phyloP scores from a whole-genome alignment of 2,329 filamentous ascomycete genomes.

The Alternaria longipes region DNA sequence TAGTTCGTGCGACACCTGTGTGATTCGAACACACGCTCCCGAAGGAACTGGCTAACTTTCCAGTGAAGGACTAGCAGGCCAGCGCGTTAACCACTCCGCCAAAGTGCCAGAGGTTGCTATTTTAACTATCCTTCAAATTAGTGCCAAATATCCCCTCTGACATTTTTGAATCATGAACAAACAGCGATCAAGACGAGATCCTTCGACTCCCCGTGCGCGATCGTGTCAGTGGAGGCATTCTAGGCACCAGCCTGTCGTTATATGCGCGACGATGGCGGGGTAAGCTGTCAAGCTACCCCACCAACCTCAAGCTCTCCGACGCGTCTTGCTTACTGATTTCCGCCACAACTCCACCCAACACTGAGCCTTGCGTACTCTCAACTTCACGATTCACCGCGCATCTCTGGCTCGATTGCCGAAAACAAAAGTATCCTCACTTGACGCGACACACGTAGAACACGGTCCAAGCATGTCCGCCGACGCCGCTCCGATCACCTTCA shows the following conservation, averaged over 20 bases:
- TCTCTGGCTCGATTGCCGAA: neutral
- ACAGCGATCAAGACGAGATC: neutral
- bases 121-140: accelerated
- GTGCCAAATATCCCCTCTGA: too few relatives aligned
- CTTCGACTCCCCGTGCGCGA: neutral
- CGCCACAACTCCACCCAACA: neutral
- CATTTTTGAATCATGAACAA: too few relatives aligned
- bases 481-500: conserved; percentile 67
- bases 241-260: neutral
- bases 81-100: conserved; percentile 38
- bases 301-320: neutral
- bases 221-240: neutral
- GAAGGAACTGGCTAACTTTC: conserved; percentile 39
- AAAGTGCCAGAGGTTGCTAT: conserved; percentile 7
- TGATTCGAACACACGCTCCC: conserved; percentile 43
- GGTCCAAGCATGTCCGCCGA: conserved; percentile 68
- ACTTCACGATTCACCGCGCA: neutral
- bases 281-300: neutral
- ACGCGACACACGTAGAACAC: neutral
- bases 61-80: conserved; percentile 32
- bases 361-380: neutral
- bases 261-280: neutral
- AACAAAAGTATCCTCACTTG: neutral
- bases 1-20: conserved; percentile 34
- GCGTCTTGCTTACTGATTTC: neutral